phyloP scores from a whole-genome alignment of 2,329 filamentous ascomycete species.

The Clarireedia sp. region DNA sequence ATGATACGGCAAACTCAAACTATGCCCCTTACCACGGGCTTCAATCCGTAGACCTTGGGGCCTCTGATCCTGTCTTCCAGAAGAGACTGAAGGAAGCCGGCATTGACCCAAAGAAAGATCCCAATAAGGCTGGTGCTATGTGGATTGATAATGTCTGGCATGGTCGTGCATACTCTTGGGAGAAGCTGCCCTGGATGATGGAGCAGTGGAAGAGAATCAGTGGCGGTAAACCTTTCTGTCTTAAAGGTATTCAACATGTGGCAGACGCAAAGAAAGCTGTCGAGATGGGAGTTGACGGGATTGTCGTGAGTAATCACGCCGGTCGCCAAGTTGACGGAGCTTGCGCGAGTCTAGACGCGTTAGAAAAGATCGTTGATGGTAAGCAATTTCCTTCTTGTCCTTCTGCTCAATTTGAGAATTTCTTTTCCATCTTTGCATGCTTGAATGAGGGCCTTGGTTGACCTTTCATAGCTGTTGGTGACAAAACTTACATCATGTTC shows the following conservation, averaged over 20 bases:
- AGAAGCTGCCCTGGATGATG: conserved; percentile 53
- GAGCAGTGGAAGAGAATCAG: conserved; percentile 51
- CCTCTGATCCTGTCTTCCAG: conserved; percentile 52
- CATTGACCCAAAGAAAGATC: conserved; percentile 44
- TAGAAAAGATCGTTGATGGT: conserved; percentile 50
- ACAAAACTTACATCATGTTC: conserved; percentile 51
- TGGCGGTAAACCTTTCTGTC: conserved; percentile 48
- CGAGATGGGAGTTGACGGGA: conserved; percentile 50
- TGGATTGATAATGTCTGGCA: conserved; percentile 62
- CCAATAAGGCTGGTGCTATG: conserved; percentile 46
- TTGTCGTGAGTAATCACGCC: conserved; percentile 51
- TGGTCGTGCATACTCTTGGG: conserved; percentile 54
- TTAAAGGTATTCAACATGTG: conserved; percentile 57
- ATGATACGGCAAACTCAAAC: conserved; percentile 47
- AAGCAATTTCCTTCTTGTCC: conserved; percentile 12
- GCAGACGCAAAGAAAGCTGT: conserved; percentile 49
- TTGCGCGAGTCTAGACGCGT: conserved; percentile 48
- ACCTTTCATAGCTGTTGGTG: conserved; percentile 37
- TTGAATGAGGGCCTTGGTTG: neutral
- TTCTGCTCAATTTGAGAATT: neutral
- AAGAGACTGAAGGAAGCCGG: conserved; percentile 41
- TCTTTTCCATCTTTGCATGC: accelerated
- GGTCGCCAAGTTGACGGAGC: conserved; percentile 55
- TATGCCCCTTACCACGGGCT: conserved; percentile 51
- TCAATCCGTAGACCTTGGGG: conserved; percentile 44